phyloP scores from a whole-genome alignment of 331 rosid species.

The Spiraea crenata region DNA sequence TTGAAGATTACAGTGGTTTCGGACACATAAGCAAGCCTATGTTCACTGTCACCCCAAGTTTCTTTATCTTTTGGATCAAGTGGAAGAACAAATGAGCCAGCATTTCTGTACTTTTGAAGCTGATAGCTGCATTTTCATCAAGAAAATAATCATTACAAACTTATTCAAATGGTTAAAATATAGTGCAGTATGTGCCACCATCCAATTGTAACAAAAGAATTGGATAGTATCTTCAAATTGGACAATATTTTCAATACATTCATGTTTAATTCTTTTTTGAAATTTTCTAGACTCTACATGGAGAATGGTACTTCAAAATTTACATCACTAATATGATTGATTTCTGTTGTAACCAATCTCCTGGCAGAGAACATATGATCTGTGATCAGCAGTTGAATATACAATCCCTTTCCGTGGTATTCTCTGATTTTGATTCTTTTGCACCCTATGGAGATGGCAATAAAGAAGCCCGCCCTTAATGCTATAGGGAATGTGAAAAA shows the following conservation, averaged over 20 bases:
- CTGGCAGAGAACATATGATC: not conserved
- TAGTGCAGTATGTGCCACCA: no score
- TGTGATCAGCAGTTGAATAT: not conserved
- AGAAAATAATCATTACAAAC: constrained; percentile 11
- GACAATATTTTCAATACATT: not conserved
- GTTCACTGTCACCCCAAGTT: constrained; percentile 96
- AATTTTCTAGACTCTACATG: not conserved
- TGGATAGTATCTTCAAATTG: no score
- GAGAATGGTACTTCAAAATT: no score
- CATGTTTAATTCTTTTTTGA: not conserved
- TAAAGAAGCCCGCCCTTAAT: constrained; percentile 5
- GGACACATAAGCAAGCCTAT: constrained; percentile 90
- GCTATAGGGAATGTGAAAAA: constrained; percentile 27
- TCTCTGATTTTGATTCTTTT: not conserved
- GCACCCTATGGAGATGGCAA: constrained; percentile 6
- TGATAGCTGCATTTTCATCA: constrained; percentile 65
- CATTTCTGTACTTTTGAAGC: constrained; percentile 90
- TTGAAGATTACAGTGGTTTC: constrained; percentile 98
- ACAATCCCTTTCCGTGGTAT: not conserved
- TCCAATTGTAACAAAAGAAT: no score
- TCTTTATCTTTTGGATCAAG: constrained; percentile 83
- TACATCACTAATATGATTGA: no score
- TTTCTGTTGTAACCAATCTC: not conserved
- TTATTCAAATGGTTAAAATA: not conserved
- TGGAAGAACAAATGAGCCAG: constrained; percentile 90